Base-by-base conservation (phyloP, 371 early-diverging fungal genomes). In the Apophysomyces variabilis region DNA sequence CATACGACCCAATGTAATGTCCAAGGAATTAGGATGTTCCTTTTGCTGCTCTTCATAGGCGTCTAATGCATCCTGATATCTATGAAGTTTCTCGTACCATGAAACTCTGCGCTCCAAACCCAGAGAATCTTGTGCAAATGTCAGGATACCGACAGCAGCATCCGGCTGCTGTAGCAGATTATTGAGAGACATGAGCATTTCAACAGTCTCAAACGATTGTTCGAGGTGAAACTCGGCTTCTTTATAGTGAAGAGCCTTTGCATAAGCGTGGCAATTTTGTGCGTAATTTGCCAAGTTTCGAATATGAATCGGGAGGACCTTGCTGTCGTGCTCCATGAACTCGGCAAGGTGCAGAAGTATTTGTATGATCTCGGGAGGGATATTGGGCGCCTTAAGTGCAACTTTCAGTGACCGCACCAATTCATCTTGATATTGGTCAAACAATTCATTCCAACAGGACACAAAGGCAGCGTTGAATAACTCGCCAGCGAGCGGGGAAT, bases 241-340 rank as follows among this genome's bases (percentile, higher is more conserved):
- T 69, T 96, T 97, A 83, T 97, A 98, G 70, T 97, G 98, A 66
- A 99, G 76, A 37, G 94, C 94, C 78, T 98, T 98, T 56, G 98
- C 97, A 73, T 91, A 95, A 1, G 98, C 96, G 69, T 98, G 97
- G 68, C 97, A 98, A 64, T 92, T 93, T 62, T 90, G 89, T 7
- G 99, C 98, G 70, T 94, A 97, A 21, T 80, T 81, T 9, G 96
- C 97, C 35, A 99, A 80, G 0, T 92, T 93, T 43, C 93, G 87
- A 56, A 97, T 92, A 66, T 96, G 95, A 58, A 98, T 97, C 0
- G 97, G 97, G 5, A 97, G 81, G 38, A 96, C 89, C 71, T 96
- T 95, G 73, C 96, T 97, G 73, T 98, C 96, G 64, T 96, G 97
- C 77, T 99, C 99, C 98, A 99, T 97, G 67, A 96, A 97, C 76